A percentile compares a stretch with the other conserved stretches of the same genome.
phyloP scores from a whole-genome alignment of 805 yeast genomes.

The Candida corydali region DNA sequence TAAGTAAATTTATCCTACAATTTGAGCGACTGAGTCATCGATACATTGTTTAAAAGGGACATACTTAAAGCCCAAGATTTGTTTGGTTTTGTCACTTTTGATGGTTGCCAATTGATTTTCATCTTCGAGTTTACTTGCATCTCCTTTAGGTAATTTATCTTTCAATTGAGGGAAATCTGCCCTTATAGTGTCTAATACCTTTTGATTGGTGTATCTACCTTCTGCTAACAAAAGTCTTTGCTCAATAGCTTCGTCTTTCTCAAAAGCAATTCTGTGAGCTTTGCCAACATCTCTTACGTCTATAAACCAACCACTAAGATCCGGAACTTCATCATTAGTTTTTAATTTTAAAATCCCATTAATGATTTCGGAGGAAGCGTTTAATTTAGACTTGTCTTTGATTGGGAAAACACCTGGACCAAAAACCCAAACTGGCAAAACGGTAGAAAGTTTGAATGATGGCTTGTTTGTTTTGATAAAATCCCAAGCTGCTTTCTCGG shows the following conservation, averaged over 20 bases:
- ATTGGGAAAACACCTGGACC: conserved; percentile 31
- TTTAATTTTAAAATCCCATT: conserved; percentile 31
- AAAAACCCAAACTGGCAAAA: conserved; percentile 20
- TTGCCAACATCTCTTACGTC: conserved; percentile 65
- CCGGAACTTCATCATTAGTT: conserved; percentile 21
- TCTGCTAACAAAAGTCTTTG: conserved; percentile 14
- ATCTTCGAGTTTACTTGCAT: conserved; percentile 17
- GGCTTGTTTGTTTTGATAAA: conserved; percentile 26
- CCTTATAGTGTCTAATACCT: conserved; percentile 18
- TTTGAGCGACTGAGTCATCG: conserved; percentile 38
- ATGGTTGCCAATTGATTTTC: conserved; percentile 14
- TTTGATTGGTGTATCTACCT: conserved; percentile 18
- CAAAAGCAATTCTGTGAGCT: conserved; percentile 52
- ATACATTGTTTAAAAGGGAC: conserved; percentile 33
- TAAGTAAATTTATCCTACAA: background rate
- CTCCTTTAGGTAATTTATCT: conserved; percentile 43
- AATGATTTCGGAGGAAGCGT: conserved; percentile 35
- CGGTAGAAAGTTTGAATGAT: conserved; percentile 10
- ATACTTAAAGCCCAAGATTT: conserved; percentile 31
- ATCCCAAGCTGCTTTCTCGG: conserved; percentile 60
- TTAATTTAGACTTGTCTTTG: conserved; percentile 23
- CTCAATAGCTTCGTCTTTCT: conserved; percentile 21
- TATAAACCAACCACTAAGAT: conserved; percentile 20
- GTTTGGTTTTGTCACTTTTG: conserved; percentile 32
- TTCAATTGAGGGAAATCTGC: conserved; percentile 36